phyloP scores from a whole-genome alignment of 768 basidiomycete species.

The Crassisporium funariophilum region DNA sequence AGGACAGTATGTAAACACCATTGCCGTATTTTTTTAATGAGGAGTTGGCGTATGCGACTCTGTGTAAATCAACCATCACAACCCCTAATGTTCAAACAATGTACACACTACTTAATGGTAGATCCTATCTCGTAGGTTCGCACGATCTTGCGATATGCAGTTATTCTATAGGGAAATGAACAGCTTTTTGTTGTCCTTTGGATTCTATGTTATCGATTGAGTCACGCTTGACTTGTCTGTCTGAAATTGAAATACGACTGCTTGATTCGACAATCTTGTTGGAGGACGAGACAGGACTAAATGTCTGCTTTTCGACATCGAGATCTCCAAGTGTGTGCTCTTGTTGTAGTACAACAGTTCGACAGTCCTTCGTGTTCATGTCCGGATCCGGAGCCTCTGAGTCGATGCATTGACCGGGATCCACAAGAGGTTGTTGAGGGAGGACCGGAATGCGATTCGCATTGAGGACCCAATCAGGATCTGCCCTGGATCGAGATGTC shows the following conservation, averaged over 20 bases:
- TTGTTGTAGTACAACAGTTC: background rate
- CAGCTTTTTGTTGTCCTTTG: conserved; percentile 21
- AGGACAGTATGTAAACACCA: no score
- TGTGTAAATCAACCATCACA: conserved; percentile 40
- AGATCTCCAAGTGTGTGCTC: background rate
- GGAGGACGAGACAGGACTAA: no score
- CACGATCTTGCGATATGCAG: no score
- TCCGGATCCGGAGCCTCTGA: background rate
- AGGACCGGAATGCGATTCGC: conserved; percentile 14
- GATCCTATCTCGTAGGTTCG: no score
- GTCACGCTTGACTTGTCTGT: no score
- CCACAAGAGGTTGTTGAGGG: conserved; percentile 11
- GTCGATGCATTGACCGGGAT: background rate
- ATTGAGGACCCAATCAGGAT: conserved; percentile 49
- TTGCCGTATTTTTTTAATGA: no score
- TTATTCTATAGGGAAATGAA: conserved; percentile 31
- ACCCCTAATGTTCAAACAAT: no score
- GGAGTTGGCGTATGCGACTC: conserved; percentile 9
- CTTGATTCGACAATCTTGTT: no score
- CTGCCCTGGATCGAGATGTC: conserved; percentile 34
- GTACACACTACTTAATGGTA: no score
- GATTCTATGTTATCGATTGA: no score
- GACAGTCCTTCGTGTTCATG: background rate
- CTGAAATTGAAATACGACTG: no score
- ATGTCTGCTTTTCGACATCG: no score